phyloP scores from a whole-genome alignment of 2,329 filamentous ascomycete species.

The Didymella pinodella region DNA sequence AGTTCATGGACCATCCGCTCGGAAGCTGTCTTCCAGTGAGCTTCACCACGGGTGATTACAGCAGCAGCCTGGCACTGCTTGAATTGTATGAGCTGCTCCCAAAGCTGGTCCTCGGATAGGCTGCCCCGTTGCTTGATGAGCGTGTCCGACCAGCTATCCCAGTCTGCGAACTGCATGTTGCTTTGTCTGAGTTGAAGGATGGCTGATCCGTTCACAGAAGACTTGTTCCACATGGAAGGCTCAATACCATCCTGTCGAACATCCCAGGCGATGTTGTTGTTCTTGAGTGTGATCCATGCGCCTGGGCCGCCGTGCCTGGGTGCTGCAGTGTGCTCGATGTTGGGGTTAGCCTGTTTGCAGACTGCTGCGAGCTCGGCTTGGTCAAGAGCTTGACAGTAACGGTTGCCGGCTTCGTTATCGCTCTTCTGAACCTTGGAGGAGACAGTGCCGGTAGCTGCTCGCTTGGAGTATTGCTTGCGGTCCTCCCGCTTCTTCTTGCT shows the following conservation, averaged over 20 bases:
- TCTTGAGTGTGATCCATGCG: slow-evolving; percentile 30
- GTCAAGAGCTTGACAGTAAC: slow-evolving; percentile 16
- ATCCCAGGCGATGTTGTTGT: slow-evolving; percentile 32
- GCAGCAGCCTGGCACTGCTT: neutral
- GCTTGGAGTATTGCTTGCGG: slow-evolving; percentile 19
- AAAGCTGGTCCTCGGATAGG: slow-evolving; percentile 2
- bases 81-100: neutral
- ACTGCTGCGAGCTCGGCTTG: slow-evolving; percentile 12
- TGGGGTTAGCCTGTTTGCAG: slow-evolving; percentile 17
- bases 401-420: slow-evolving; percentile 23
- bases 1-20: slow-evolving; percentile 4
- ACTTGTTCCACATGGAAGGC: slow-evolving; percentile 27
- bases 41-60: slow-evolving; percentile 12
- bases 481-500: slow-evolving; percentile 24
- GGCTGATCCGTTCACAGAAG: slow-evolving; percentile 20
- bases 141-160: neutral
- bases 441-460: neutral
- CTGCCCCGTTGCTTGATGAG: neutral
- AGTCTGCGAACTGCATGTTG: slow-evolving; percentile 12
- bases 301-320: slow-evolving; percentile 11
- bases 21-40: slow-evolving; percentile 6
- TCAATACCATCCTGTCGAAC: slow-evolving; percentile 21
- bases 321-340: slow-evolving; percentile 21
- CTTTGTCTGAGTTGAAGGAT: slow-evolving; percentile 19
- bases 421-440: slow-evolving; percentile 17